Evolutionary conservation across 2,329 filamentous ascomycete species (phyloP).

Genomic region (Lachnellula suecica): DNA sequence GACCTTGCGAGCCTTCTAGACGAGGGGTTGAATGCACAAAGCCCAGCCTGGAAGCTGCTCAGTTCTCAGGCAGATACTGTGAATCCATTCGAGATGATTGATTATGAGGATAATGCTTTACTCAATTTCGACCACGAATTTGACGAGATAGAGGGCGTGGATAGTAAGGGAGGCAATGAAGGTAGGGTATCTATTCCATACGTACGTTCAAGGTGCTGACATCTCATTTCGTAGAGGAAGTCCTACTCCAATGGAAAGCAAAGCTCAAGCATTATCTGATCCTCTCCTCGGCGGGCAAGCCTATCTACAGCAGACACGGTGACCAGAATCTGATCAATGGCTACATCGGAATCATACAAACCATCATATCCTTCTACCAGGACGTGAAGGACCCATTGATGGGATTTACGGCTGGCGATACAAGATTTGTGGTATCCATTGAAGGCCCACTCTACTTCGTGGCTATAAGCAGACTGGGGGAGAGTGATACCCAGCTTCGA

Average conservation of each 20-base stretch:
- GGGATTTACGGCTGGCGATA: conserved; percentile 82
- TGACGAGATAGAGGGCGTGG: conserved; percentile 65
- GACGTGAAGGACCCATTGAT: conserved; percentile 73
- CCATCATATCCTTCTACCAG: conserved; percentile 96
- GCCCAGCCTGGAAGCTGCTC: conserved; percentile 67
- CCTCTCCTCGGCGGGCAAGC: conserved; percentile 92
- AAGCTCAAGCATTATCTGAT: conserved; percentile 98
- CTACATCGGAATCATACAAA: conserved; percentile 93
- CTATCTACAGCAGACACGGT: conserved; percentile 94
- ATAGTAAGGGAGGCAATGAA: conserved; percentile 54
- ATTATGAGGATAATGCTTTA: conserved; percentile 51
- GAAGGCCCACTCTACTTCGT: conserved; percentile 90
- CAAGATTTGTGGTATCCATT: conserved; percentile 81
- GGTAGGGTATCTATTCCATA: conserved; percentile 35
- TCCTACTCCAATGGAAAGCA: conserved; percentile 75
- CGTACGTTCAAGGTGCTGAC: conserved; percentile 1
- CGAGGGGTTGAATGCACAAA: conserved; percentile 65
- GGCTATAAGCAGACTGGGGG: conserved; percentile 87
- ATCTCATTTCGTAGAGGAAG: conserved; percentile 35
- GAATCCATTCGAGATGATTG: conserved; percentile 59
- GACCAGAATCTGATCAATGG: conserved; percentile 87
- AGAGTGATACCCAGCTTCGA: conserved; percentile 85
- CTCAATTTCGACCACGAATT: conserved; percentile 76
- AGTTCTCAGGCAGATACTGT: conserved; percentile 60
- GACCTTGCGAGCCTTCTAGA: conserved; percentile 82